Evolutionary conservation across 805 yeast species (phyloP), one percentile per base, ranked within the genome.

Genomic region (Lipomyces starkeyi): DNA sequence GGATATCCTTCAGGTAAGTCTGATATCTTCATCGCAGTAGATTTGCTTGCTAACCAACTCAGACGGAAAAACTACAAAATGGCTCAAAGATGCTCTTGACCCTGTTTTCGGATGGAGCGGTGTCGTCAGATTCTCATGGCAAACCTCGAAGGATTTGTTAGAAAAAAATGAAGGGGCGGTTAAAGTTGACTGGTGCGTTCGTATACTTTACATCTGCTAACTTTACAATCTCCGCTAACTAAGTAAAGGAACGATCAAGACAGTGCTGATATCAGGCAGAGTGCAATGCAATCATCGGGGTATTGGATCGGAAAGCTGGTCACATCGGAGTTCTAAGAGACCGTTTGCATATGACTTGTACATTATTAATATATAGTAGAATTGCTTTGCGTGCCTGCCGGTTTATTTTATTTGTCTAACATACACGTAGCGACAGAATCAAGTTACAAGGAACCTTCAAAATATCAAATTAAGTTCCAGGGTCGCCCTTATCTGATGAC

Each of bases 41-140:
- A 14, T 17, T 49, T 17, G 49, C 9, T 37, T 14, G 56, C 34
- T 22, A 49, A 49, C 20, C 47, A 3, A 20, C 20, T 43, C 55
- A 66, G 99, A 95, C 78, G 96, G 97, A 2, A 86, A 86, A 69
- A 94, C 99, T 0, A 83, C 85, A n/a, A 74, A 74, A 49, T 95
- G 97, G 97, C 80, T 95, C 54, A 83, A 85, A 53, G 72, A 78
- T 0, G 81, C 83, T 29, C 86, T 91, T 35, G 91, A 91, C 76
- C 84, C 84, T 14, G 81, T 94, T 14, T 91, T 91, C 78, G 98
- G 98, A 0, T 95, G 98, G 98, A 84, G 87, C 62, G 78, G 81
- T 6, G 84, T 90, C 9, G 86, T 90, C 8, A 80, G 99, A 61
- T 95, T 89, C 74, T 91, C 97, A 52, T 95, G 99, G 99, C 95